These are phyloP conservation scores for Nicotiana otophora DNA, from an alignment of 257 asterid species.

Conservation along the genomic window DNA sequence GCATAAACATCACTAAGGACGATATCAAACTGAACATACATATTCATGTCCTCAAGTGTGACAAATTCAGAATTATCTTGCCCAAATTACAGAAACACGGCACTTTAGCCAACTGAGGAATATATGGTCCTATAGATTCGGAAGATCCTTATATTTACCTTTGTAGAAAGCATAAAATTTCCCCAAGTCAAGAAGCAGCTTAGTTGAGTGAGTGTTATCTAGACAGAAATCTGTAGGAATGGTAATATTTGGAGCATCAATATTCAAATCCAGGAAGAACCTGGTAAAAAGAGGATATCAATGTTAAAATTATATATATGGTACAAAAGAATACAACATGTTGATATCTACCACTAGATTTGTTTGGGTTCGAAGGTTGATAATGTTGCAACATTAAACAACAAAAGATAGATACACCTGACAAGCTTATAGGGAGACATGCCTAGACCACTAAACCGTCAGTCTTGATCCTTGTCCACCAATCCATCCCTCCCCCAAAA, in stretches of 20 bases:
- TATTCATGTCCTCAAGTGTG: conserved; percentile 67
- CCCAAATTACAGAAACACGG: conserved; percentile 17
- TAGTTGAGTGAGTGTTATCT: conserved; percentile 67
- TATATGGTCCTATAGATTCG: background rate
- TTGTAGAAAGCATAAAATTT: conserved; percentile 73
- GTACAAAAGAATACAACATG: background rate
- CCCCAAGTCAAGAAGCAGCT: conserved; percentile 98
- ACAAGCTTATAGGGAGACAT: too few relatives aligned
- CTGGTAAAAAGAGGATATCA: conserved; percentile 36
- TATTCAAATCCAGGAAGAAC: conserved; percentile 89
- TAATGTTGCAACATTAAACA: background rate
- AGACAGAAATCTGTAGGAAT: conserved; percentile 86
- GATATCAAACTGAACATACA: conserved; percentile 86
- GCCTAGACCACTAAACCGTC: too few relatives aligned
- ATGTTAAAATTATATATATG: background rate
- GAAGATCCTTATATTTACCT: conserved; percentile 37
- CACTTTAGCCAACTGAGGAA: conserved; percentile 1
- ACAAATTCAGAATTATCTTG: conserved; percentile 67
- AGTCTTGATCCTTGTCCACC: too few relatives aligned
- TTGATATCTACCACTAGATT: background rate
- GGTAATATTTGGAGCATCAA: conserved; percentile 96
- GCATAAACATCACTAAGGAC: conserved; percentile 91
- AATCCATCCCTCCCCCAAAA: too few relatives aligned
- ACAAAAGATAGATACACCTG: background rate
- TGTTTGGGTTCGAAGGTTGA: background rate